Evolutionary conservation across 139 green algal species (phyloP), one percentile per base, ranked within the genome.

Genomic region (Micractinium conductrix): DNA sequence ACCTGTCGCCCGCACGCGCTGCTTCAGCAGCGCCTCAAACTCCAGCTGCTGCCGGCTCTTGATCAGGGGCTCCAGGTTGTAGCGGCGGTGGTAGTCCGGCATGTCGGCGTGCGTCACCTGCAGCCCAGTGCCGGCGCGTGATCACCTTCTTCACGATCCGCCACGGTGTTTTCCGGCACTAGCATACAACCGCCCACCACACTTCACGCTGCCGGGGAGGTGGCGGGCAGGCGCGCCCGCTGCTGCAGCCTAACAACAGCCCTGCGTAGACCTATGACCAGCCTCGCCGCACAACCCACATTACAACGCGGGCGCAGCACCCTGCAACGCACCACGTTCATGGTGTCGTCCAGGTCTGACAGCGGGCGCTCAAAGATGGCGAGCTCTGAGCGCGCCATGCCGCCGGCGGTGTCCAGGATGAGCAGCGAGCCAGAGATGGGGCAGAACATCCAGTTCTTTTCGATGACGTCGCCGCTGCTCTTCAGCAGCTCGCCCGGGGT

Each of bases 21-120:
- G 35, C n/a, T 89, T 35, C 63, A 94, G 74, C 71, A 74, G 7
- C 79, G 91, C 68, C 70, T 96, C 89, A 68, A 93, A 71, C 28
- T 94, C 86, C 21, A 69, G 60, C 40, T 45, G 67, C 79, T 84
- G 72, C 60, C 35, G 87, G 83, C 14, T 76, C 73, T 95, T 94
- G 16, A 98, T 88, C 37, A 98, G 80, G 4, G 92, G 92, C 50
- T 97, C 92, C 74, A 98, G 84, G 35, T 92, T 92, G 76, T 91
- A 96, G 0, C 86, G 84, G 33, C 91, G 85, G 35, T 88, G 79
- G 76, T 94, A 97, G 30, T 93, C 92, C 84, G 86, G 38, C 81
- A 93, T 92, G 85, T 89, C 60, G 33, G 45, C 88, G 8, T 84
- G 30, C 1, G 89, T 50, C 28, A 40, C 74, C 12, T 12, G 12